A percentile compares a stretch with the other conserved stretches of the same genome.
Evolutionary conservation across 805 yeast genomes (phyloP).

Genomic region (Kuraishia hungarica): DNA sequence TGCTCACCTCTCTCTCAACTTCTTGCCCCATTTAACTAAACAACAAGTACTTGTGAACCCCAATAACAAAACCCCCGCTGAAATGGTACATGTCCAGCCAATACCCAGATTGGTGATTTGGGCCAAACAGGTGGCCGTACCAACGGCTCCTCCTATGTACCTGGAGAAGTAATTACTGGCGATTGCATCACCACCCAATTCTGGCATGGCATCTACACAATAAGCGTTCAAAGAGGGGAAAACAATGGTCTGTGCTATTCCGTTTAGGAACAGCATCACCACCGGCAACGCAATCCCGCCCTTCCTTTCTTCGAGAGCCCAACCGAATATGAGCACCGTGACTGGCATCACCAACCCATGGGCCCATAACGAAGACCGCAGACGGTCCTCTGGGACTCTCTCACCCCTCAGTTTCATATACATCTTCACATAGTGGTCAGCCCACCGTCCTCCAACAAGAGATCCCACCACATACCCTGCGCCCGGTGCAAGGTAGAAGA

Average conservation of each 20-base stretch:
- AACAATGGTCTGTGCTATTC: conserved; percentile 40
- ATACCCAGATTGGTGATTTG: conserved; percentile 41
- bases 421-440: conserved; percentile 37
- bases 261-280: conserved; percentile 37
- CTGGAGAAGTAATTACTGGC: conserved; percentile 45
- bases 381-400: conserved; percentile 43
- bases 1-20: not conserved
- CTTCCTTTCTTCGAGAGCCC: conserved; percentile 31
- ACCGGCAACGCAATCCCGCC: conserved; percentile 40
- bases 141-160: conserved; percentile 41
- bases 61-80: conserved; percentile 31
- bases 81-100: conserved; percentile 48
- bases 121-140: conserved; percentile 38
- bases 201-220: conserved; percentile 51
- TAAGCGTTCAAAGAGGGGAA: conserved; percentile 49
- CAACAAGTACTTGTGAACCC: conserved; percentile 20
- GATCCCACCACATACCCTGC: conserved; percentile 44
- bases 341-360: conserved; percentile 37
- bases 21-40: not conserved
- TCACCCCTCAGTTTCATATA: conserved; percentile 33
- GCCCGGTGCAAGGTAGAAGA: conserved; percentile 52
- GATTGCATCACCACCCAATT: conserved; percentile 45
- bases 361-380: conserved; percentile 29
- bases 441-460: conserved; percentile 42
- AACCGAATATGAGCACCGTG: conserved; percentile 41